Percentiles rank a stretch among this genome's conserved stretches.
Evolutionary conservation across 441 rosid genomes (phyloP).

Genomic region (Adansonia grandidieri): DNA sequence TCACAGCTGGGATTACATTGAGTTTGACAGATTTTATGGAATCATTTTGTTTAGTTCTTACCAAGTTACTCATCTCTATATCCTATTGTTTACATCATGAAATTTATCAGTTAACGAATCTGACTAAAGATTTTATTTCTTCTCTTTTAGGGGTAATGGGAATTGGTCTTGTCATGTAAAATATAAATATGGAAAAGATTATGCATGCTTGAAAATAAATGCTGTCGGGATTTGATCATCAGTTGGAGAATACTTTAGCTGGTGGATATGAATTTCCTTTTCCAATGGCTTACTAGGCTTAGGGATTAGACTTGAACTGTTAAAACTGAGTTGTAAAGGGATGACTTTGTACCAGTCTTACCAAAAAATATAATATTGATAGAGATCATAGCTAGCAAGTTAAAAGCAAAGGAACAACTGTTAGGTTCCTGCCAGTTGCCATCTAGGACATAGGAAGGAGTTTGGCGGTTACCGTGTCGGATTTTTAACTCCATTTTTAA

Average conservation of each 20-base stretch:
- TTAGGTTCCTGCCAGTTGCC: conserved; percentile 36
- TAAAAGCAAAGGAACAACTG: conserved; percentile 26
- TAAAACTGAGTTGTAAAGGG: conserved; percentile 5
- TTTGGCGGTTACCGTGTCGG: conserved; percentile 60
- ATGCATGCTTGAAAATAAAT: too few relatives aligned
- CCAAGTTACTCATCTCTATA: not conserved
- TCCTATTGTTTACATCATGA: not conserved
- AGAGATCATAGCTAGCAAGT: conserved; percentile 8
- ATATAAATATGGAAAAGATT: too few relatives aligned
- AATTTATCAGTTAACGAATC: not conserved
- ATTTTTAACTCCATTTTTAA: conserved; percentile 34
- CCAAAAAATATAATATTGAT: conserved; percentile 11
- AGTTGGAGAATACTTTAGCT: not conserved
- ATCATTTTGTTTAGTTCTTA: conserved; percentile 1
- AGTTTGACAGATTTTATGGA: not conserved
- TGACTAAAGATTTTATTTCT: not conserved
- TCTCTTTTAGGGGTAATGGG: not conserved
- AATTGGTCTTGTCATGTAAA: too few relatives aligned
- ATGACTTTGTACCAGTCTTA: not conserved
- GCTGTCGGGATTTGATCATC: too few relatives aligned
- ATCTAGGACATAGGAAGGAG: conserved; percentile 54
- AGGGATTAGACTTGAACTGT: not conserved
- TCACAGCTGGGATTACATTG: conserved; percentile 26
- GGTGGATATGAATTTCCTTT: not conserved
- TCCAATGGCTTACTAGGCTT: not conserved